These are phyloP conservation scores for Sisymbrium irio DNA, from an alignment of 345 rosid species.

Conservation along the genomic window DNA sequence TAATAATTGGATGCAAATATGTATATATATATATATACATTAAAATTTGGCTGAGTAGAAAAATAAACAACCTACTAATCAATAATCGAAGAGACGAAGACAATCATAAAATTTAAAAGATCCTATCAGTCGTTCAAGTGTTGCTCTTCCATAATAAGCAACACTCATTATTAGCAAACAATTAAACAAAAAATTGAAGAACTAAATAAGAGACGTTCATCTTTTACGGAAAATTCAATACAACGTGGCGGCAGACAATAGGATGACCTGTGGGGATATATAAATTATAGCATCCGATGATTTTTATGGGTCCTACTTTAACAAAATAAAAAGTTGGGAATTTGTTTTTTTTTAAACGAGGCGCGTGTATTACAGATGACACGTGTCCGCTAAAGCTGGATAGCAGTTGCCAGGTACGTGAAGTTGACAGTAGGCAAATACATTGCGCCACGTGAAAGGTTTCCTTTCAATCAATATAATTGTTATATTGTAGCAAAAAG, in stretches of 20 bases:
- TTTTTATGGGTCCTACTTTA: constrained; percentile 12
- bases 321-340: background rate
- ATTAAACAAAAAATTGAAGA: too few species aligned
- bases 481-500: background rate
- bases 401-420: constrained; percentile 30
- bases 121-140: too few species aligned
- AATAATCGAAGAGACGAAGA: too few species aligned
- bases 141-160: too few species aligned
- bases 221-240: background rate
- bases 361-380: constrained; percentile 18
- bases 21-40: too few species aligned
- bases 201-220: too few species aligned
- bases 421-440: constrained; percentile 37
- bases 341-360: background rate
- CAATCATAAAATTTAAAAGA: too few species aligned
- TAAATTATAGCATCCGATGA: constrained; percentile 15
- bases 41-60: too few species aligned
- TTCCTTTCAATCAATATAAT: background rate
- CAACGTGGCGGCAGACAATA: constrained; percentile 23
- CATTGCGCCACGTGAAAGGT: constrained; percentile 35
- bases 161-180: too few species aligned
- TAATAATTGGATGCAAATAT: too few species aligned
- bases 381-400: constrained; percentile 22
- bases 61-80: too few species aligned
- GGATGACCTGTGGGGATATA: constrained; percentile 20